Evolutionary conservation across 257 asterid genomes (phyloP), one percentile per base, ranked within the genome.

Genomic region (Nicotiana sylvestris): DNA sequence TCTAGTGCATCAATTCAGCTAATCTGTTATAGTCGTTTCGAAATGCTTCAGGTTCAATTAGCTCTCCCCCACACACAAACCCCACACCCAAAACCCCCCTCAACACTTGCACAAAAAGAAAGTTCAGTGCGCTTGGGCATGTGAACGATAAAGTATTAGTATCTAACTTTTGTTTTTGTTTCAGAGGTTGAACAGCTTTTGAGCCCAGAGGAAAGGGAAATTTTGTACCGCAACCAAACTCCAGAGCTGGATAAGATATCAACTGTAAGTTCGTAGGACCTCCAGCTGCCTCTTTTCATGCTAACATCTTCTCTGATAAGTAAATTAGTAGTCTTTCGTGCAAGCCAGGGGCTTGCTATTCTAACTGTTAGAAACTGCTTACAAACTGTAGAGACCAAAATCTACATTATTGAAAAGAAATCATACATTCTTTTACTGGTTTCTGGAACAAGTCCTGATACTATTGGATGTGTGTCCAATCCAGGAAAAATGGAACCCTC

Each of bases 401-500:
- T 15, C 58, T 56, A 66, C 17, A 21, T 25, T 39, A 46, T 46
- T 53, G 4, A 35, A 21, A 58, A 66, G 33, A 27, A 12, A 12
- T 69, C n/a, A 43, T 43, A 43, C 57, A 7, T 76, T 18, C 61
- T 43, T 29, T 61, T 76, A 37, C 65, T 67, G 76, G 76, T 32
- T 66, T 62, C 46, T 76, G 66, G n/a, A 37, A 11, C 81, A 79
- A 33, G 67, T 74, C 46, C 51, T 21, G 25, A 25, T 32, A 62
- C 78, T 68, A 8, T 70, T 83, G 39, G 46, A 79, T 33, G 25
- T 53, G 18, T 74, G 25, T 29, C 81, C 86, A 33, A 27, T 58
- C 80, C 88, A 95, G 99, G 87, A 33, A 61, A 96, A 92, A 84
- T 96, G 98, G 99, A 91, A 89, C 89, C 96, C 92, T 84, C 86